Percentiles rank a stretch among this genome's conserved stretches.
These are phyloP conservation scores for Colletotrichum sp. DNA, from an alignment of 2,329 filamentous ascomycete genomes.

Conservation along the genomic window DNA sequence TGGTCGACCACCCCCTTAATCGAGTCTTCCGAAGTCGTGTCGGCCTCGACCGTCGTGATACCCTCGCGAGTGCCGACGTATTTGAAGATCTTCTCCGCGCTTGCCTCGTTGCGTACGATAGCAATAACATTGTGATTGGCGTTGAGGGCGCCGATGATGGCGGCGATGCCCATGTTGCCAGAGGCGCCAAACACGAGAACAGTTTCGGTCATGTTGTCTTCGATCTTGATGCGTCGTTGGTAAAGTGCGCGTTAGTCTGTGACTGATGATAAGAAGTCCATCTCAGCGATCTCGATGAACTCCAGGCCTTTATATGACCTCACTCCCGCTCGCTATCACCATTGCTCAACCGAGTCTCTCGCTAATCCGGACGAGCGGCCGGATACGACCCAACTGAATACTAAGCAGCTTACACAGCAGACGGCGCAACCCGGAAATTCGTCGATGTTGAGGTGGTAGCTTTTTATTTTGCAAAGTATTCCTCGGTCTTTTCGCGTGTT, in stretches of 20 bases:
- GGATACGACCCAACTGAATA: background rate
- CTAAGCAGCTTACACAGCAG: background rate
- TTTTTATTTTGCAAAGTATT: background rate
- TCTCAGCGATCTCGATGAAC: background rate
- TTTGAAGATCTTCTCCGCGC: conserved; percentile 36
- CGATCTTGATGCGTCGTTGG: background rate
- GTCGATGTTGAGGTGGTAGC: background rate
- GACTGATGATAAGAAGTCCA: background rate
- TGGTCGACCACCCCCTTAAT: conserved; percentile 35
- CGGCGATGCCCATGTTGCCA: conserved; percentile 42
- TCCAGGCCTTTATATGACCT: background rate
- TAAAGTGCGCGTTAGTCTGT: fast-evolving
- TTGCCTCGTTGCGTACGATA: conserved; percentile 39
- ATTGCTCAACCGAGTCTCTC: background rate
- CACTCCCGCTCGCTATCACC: background rate
- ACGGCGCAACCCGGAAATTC: background rate
- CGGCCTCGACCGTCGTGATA: conserved; percentile 36
- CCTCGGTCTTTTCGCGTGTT: background rate
- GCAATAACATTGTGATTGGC: conserved; percentile 36
- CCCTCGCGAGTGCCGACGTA: conserved; percentile 30
- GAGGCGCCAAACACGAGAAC: conserved; percentile 44
- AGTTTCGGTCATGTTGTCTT: conserved; percentile 24
- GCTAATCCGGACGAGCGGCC: background rate
- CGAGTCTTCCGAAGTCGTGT: conserved; percentile 34
- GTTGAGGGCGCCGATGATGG: conserved; percentile 32